Evolutionary conservation across 2,329 filamentous ascomycete species (phyloP).

Genomic region (Ustulina deusta): DNA sequence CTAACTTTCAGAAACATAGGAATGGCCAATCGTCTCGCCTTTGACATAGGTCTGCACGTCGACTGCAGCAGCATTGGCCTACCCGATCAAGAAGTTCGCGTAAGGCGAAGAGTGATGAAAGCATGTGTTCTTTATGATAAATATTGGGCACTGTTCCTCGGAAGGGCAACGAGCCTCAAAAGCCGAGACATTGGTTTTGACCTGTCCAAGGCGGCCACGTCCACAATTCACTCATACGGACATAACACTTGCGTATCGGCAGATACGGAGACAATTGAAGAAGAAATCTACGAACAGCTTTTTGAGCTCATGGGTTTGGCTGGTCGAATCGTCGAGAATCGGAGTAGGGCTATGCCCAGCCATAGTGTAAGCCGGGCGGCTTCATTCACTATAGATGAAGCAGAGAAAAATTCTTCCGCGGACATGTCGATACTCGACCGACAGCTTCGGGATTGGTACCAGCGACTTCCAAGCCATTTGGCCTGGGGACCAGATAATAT

Average conservation of each 20-base stretch:
- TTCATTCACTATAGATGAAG: constrained; percentile 1
- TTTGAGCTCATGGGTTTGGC: constrained; percentile 37
- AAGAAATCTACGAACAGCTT: constrained; percentile 38
- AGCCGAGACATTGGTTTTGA: constrained; percentile 25
- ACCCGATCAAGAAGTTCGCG: constrained; percentile 29
- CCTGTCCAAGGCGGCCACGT: constrained; percentile 1
- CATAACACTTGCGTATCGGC: not conserved
- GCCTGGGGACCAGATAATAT: constrained; percentile 33
- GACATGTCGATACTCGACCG: constrained; percentile 24
- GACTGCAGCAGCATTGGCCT: constrained; percentile 29
- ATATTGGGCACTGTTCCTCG: constrained; percentile 39
- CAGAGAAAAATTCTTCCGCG: constrained; percentile 5
- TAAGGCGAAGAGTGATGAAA: constrained; percentile 37
- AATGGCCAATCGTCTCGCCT: constrained; percentile 39
- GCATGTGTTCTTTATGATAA: constrained; percentile 39
- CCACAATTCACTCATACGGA: constrained; percentile 4
- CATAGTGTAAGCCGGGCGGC: not conserved
- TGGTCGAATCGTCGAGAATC: constrained; percentile 27
- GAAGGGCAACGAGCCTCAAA: constrained; percentile 36
- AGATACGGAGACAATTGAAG: constrained; percentile 13
- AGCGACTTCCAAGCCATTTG: constrained; percentile 34
- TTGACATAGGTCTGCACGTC: constrained; percentile 36
- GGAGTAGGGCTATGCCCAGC: not conserved
- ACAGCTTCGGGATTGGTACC: constrained; percentile 39
- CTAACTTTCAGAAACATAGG: constrained; percentile 27